Base-by-base conservation (phyloP, 345 rosid species). In the Lumnitzera littorea region DNA sequence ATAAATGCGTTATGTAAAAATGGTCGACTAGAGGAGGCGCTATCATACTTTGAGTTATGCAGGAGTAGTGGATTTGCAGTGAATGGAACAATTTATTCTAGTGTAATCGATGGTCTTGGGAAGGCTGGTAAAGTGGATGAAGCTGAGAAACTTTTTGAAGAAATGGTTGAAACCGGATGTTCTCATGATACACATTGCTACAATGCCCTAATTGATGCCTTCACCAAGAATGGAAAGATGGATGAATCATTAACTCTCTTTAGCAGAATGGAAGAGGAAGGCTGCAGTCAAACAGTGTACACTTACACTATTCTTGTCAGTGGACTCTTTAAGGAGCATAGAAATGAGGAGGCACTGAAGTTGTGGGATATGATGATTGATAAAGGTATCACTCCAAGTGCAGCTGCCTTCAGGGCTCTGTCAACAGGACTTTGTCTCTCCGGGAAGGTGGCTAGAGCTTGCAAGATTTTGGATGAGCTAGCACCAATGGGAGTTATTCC, bases 401-500 rank as follows among this genome's bases (percentile, higher is more conserved):
- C 86, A 41, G 96, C 98, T 62, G 85, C 88, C 62, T 84, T 85
- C 56, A 78, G 96, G 72, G 87, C 75, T 20, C 75, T 92, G 10
- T 82, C 89, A 15, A 76, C 67, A 1, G 96, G 98, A 12, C 88
- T 85, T 50, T 92, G 96, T 80, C 68, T 92, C 60, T 87, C 88
- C 0, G 96, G 96, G 52, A 87, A 92, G 83, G 94, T 87, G 14
- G 85, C 72, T n/a, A 76, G 91, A 70, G 96, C 97, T 13, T 92
- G 96, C 73, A 89, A 83, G 79, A 75, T 89, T 27, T 67, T 92
- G 76, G 97, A 92, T 68, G 95, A 85, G 70, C 73, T 89, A 56
- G 95, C 95, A 9, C 99, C 95, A 3, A 84, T 80, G 81, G 96
- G 97, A 43, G 67, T 86, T 50, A 72, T 87, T 61, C 88, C 82